phyloP scores from a whole-genome alignment of 2,329 filamentous ascomycete species.

The Pseudocercospora vitis region DNA sequence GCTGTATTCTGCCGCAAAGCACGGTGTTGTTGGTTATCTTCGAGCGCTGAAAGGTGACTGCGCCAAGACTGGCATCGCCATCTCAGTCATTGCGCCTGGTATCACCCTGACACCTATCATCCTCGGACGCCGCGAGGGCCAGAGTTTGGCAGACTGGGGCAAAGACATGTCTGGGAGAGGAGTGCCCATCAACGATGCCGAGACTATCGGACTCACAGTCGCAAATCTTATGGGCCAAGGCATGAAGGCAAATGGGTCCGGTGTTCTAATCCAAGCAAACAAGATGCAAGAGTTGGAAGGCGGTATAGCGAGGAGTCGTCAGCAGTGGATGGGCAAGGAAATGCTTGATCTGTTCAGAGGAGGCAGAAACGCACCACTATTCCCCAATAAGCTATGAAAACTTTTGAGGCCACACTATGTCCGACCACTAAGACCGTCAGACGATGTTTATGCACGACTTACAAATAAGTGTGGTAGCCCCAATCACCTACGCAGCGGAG shows the following conservation, averaged over 20 bases:
- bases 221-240: conserved; percentile 49
- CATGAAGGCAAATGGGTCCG: conserved; percentile 47
- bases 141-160: conserved; percentile 44
- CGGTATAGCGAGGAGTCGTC: conserved; percentile 48
- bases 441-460: no score
- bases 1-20: conserved; percentile 52
- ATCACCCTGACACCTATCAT: conserved; percentile 52
- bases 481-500: no score
- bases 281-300: conserved; percentile 45
- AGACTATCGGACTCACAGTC: conserved; percentile 47
- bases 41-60: conserved; percentile 52
- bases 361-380: conserved; percentile 41
- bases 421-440: no score
- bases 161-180: conserved; percentile 46
- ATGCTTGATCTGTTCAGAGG: conserved; percentile 52
- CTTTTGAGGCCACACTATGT: no score
- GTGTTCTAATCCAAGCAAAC: conserved; percentile 47
- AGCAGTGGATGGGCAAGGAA: conserved; percentile 52
- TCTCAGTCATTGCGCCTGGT: conserved; percentile 51
- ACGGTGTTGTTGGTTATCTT: conserved; percentile 53
- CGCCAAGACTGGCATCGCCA: conserved; percentile 46
- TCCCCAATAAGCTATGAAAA: conserved; percentile 35
- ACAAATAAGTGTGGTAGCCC: no score
- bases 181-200: conserved; percentile 50
- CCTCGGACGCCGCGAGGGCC: conserved; percentile 35